These are phyloP conservation scores for Carex littledalei DNA, from an alignment of 176 grass and related monocot species.

Conservation along the genomic window DNA sequence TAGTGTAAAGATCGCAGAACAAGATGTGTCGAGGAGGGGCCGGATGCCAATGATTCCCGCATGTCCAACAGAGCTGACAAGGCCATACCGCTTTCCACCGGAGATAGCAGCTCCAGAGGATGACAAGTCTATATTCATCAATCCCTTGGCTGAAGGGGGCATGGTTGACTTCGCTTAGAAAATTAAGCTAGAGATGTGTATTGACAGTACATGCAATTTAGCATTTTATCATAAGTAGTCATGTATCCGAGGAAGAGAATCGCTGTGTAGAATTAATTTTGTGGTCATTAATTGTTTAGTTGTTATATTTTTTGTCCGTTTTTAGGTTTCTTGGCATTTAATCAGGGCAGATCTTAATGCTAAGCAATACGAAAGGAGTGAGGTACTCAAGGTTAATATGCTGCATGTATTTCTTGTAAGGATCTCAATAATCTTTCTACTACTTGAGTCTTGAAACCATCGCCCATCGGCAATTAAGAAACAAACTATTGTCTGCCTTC, in stretches of 20 bases:
- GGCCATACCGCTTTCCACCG: not conserved
- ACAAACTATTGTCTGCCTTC: no score
- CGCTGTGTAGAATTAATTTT: not conserved
- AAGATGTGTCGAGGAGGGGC: not conserved
- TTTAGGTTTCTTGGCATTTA: no score
- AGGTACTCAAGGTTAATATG: no score
- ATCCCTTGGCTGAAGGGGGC: conserved; percentile 62
- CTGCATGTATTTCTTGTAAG: no score
- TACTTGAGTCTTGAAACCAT: no score
- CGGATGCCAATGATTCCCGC: not conserved
- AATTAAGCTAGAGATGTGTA: conserved; percentile 3
- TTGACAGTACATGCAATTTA: not conserved
- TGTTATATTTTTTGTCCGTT: no score
- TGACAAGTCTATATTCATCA: conserved; percentile 61
- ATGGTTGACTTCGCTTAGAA: conserved; percentile 39
- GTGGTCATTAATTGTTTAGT: not conserved
- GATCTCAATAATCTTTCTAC: no score
- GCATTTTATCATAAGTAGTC: not conserved
- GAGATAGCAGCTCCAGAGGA: conserved; percentile 30
- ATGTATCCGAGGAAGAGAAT: not conserved
- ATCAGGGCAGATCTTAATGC: no score
- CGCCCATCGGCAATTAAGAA: no score
- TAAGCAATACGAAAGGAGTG: no score
- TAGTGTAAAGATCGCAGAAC: not conserved
- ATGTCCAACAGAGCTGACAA: not conserved